phyloP scores from a whole-genome alignment of 495 filamentous ascomycete genomes.

The Trichocladium antarcticum region DNA sequence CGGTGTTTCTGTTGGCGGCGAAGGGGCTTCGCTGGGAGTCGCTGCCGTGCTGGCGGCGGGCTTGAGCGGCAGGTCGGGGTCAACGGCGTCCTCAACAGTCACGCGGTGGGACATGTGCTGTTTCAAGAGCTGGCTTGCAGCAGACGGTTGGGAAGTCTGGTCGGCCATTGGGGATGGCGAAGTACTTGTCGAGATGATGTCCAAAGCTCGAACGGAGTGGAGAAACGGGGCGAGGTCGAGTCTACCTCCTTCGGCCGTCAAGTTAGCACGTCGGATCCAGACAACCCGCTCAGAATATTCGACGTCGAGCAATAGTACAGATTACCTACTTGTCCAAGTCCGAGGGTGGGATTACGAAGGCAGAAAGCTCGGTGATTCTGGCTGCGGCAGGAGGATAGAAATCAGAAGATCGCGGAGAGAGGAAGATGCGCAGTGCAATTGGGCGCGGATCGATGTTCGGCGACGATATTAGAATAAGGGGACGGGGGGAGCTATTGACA shows the following conservation, averaged over 20 bases:
- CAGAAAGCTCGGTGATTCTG: too few species aligned
- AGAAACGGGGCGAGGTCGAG: not conserved
- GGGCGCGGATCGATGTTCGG: not conserved
- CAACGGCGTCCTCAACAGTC: constrained; percentile 67
- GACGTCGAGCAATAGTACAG: too few species aligned
- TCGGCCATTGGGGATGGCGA: constrained; percentile 19
- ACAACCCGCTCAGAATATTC: too few species aligned
- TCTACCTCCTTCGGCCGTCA: too few species aligned
- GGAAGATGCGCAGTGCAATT: not conserved
- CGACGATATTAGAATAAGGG: not conserved
- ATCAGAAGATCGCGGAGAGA: not conserved
- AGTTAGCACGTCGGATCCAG: too few species aligned
- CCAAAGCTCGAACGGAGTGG: not conserved
- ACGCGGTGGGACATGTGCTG: constrained; percentile 61
- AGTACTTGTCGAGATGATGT: not conserved
- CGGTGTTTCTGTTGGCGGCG: constrained; percentile 33
- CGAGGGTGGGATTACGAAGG: not conserved
- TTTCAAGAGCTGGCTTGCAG: constrained; percentile 67
- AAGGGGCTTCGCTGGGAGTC: constrained; percentile 25
- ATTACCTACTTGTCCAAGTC: not conserved
- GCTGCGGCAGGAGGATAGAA: too few species aligned
- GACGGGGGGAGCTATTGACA: not conserved
- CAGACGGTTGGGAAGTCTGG: constrained; percentile 34
- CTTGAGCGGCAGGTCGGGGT: constrained; percentile 58
- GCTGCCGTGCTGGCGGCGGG: constrained; percentile 25